A percentile compares a stretch with the other conserved stretches of the same genome.
Conservation (phyloP, 2,329 filamentous ascomycete species). For the Ustulina deusta region DNA sequence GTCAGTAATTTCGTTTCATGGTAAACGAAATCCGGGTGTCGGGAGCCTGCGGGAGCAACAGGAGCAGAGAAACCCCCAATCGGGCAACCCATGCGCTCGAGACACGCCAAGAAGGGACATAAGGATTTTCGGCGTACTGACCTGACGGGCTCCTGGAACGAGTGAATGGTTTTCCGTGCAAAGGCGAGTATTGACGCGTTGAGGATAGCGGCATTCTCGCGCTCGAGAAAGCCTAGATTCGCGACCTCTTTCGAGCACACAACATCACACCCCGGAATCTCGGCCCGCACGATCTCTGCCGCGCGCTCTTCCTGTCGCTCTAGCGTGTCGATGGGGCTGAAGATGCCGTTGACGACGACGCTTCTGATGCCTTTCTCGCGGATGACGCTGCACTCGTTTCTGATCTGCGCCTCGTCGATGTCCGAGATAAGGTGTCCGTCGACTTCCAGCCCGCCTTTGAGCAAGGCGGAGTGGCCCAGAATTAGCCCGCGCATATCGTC, state of each 20-base stretch:
- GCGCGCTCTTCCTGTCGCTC: slow-evolving; percentile 63
- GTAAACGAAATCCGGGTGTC: neutral
- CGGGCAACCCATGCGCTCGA: neutral
- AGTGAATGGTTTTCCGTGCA: slow-evolving; percentile 66
- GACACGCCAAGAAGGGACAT: neutral
- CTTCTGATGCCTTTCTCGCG: slow-evolving; percentile 58
- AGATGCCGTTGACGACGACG: slow-evolving; percentile 63
- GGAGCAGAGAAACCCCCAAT: neutral
- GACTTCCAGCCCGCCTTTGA: slow-evolving; percentile 65
- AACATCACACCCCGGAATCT: slow-evolving; percentile 58
- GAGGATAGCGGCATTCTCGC: slow-evolving; percentile 74
- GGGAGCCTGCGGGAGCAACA: neutral
- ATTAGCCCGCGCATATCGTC: slow-evolving; percentile 61
- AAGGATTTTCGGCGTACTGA: neutral
- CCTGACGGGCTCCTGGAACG: slow-evolving; percentile 65
- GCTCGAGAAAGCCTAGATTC: slow-evolving; percentile 67
- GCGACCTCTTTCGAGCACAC: slow-evolving; percentile 65
- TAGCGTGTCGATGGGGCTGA: slow-evolving; percentile 64
- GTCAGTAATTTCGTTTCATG: neutral
- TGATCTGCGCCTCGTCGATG: slow-evolving; percentile 58
- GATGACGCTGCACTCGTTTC: slow-evolving; percentile 55
- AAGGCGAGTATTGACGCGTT: slow-evolving; percentile 72
- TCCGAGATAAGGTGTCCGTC: slow-evolving; percentile 62
- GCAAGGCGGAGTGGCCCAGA: slow-evolving; percentile 58
- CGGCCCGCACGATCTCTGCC: slow-evolving; percentile 56